phyloP scores from a whole-genome alignment of 2,329 filamentous ascomycete genomes.

The Xylaria sp. region DNA sequence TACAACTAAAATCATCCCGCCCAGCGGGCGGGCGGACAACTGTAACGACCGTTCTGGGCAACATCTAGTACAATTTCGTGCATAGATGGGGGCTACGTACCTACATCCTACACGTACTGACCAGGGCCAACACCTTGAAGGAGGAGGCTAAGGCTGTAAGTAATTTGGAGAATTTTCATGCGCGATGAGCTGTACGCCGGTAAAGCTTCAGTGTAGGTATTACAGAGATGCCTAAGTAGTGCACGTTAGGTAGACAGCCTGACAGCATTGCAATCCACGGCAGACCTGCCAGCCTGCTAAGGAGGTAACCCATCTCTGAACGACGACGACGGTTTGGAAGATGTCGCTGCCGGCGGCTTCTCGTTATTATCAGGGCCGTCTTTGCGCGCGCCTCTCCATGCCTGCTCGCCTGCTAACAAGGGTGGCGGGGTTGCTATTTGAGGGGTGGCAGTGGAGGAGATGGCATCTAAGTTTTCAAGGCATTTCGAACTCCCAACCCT shows the following conservation, averaged over 20 bases:
- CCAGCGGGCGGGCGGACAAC: neutral
- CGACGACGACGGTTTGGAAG: too few species aligned
- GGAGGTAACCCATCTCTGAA: neutral
- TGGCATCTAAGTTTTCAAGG: constrained; percentile 3
- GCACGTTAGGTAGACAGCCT: too few species aligned
- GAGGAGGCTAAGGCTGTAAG: constrained; percentile 21
- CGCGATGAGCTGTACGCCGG: constrained; percentile 41
- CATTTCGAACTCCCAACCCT: neutral
- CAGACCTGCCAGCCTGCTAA: neutral
- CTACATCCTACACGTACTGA: constrained; percentile 18
- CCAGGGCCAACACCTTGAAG: constrained; percentile 18
- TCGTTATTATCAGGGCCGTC: constrained; percentile 2
- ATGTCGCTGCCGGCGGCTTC: neutral
- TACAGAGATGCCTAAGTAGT: neutral
- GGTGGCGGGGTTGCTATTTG: neutral
- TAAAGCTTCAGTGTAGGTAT: constrained; percentile 11
- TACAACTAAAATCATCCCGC: neutral
- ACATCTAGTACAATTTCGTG: constrained; percentile 28
- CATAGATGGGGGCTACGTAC: constrained; percentile 27
- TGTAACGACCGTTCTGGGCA: neutral
- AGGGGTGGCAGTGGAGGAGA: constrained; percentile 1
- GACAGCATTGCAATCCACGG: too few species aligned
- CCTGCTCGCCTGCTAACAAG: constrained; percentile 1
- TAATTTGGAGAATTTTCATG: constrained; percentile 38
- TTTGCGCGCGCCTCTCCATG: constrained; percentile 3